phyloP scores from a whole-genome alignment of 345 rosid genomes.

The Theobroma cacao region DNA sequence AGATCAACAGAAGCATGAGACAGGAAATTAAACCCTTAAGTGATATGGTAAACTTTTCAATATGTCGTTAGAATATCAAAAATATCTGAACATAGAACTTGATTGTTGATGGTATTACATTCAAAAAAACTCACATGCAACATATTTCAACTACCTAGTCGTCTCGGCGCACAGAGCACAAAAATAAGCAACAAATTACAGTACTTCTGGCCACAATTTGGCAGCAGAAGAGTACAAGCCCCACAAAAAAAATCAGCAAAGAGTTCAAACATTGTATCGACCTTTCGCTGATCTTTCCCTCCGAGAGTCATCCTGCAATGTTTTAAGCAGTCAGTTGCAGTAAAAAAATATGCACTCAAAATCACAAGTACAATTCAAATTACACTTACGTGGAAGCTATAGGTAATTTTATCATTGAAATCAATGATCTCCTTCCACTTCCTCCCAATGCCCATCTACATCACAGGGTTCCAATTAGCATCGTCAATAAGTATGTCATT shows the following conservation, averaged over 20 bases:
- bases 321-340: conserved; percentile 14
- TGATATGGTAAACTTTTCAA: neutral
- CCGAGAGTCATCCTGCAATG: conserved; percentile 74
- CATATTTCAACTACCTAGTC: conserved; percentile 15
- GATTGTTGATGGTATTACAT: neutral
- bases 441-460: conserved; percentile 82
- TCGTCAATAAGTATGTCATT: neutral
- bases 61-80: neutral
- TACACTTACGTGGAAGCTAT: conserved; percentile 72
- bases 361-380: neutral
- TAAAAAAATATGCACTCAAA: neutral
- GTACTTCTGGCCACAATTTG: neutral
- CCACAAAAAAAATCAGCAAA: neutral
- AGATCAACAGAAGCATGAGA: neutral
- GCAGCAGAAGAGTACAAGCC: neutral
- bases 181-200: neutral
- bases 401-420: conserved; percentile 64
- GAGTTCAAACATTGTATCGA: conserved; percentile 65
- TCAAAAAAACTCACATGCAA: neutral
- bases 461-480: conserved; percentile 1
- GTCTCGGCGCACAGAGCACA: neutral
- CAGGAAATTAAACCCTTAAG: neutral
- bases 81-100: neutral
- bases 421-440: conserved; percentile 95
- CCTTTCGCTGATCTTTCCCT: conserved; percentile 51